These are phyloP conservation scores for Phytophthora citrophthora DNA, from an alignment of 352 stramenopile species.

Conservation along the genomic window DNA sequence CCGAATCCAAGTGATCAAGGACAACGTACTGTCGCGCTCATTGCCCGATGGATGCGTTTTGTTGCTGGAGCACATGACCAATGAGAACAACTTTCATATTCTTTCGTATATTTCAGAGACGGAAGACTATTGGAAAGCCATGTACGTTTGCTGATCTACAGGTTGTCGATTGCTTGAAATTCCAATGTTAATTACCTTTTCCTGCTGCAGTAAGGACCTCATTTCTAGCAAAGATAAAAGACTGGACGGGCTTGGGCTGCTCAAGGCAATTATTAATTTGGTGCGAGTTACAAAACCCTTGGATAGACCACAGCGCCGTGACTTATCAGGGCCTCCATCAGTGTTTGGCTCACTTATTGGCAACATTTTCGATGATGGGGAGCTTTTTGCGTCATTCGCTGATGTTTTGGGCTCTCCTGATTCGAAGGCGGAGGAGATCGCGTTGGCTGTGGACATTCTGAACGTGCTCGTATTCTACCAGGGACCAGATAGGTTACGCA, in stretches of 20 bases:
- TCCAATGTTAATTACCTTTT: slow-evolving; percentile 10
- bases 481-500: slow-evolving; percentile 67
- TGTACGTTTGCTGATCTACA: slow-evolving; percentile 45
- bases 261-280: slow-evolving; percentile 79
- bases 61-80: slow-evolving; percentile 82
- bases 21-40: slow-evolving; percentile 83
- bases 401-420: slow-evolving; percentile 52
- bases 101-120: slow-evolving; percentile 81
- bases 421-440: slow-evolving; percentile 54
- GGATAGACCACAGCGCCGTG: slow-evolving; percentile 68
- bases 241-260: slow-evolving; percentile 59
- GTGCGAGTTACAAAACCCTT: slow-evolving; percentile 65
- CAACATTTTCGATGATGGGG: slow-evolving; percentile 71
- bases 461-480: slow-evolving; percentile 78
- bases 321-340: slow-evolving; percentile 56
- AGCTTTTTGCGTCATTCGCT: slow-evolving; percentile 66
- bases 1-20: slow-evolving; percentile 89
- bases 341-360: slow-evolving; percentile 69
- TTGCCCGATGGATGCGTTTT: slow-evolving; percentile 77
- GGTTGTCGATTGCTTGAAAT: neutral
- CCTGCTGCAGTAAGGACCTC: slow-evolving; percentile 51
- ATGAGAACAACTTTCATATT: slow-evolving; percentile 89
- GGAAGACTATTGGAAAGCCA: slow-evolving; percentile 70
- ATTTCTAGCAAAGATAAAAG: slow-evolving; percentile 45
- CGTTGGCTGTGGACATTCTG: slow-evolving; percentile 68